Base-by-base conservation (phyloP, 139 green algal genomes). In the Tetraselmis chui region DNA sequence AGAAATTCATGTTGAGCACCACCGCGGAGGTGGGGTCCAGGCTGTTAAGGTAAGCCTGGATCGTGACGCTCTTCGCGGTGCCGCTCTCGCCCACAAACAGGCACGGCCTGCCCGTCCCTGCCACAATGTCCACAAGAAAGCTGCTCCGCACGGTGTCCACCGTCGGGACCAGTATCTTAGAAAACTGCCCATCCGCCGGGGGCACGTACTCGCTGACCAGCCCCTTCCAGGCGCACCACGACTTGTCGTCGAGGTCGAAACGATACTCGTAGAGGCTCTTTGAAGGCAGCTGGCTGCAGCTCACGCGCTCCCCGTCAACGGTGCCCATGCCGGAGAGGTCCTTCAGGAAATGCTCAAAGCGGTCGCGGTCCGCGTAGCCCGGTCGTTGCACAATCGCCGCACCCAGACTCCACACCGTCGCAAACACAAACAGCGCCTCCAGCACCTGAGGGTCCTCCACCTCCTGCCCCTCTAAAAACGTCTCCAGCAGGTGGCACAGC, bases 101-200 rank as follows among this genome's bases (percentile, higher is more conserved):
- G 83, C 88, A 92, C 28, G 92, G 90, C 85, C 90, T 88, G 77
- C 85, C 86, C 0, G 84, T 76, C 0, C 58, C 76, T 29, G 90
- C 79, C 26, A 91, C 83, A 2, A 86, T 91, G 80, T 84, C 81
- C 45, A 92, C 78, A 78, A 93, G 87, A 89, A 90, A 94, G 18
- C 88, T 92, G 31, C 87, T 90, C 76, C 93, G 88, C 5, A 96
- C 92, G 1, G 92, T 91, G 59, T 97, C 93, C 29, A 94, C 89
- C 1, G 93, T 97, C 2, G 94, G 92, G 32, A 97, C 92, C n/a
- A 97, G 84, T 76, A 96, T 94, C 78, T 95, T 93, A 79, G 89
- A 87, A 80, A 95, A 97, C 81, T 89, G 86, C 29, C 88, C 91
- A 75, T 91, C 88, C 0, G 79, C 58, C 32, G 91, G 90, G 2